Conservation (phyloP, 805 yeast species). For the Cyberlindnera subsufficiens region DNA sequence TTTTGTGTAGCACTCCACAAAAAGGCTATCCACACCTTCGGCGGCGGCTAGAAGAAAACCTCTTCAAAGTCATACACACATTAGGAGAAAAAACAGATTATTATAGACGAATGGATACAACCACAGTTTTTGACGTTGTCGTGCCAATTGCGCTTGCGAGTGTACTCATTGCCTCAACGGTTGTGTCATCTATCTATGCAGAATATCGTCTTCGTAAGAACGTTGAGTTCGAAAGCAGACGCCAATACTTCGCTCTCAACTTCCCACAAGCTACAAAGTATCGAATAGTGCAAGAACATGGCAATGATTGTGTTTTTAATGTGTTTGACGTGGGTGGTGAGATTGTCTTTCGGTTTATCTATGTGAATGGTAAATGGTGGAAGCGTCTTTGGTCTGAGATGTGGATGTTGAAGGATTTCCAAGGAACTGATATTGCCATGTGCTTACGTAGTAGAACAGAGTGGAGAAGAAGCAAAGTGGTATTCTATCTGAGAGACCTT, state of each 20-base stretch:
- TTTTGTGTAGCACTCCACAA: no score
- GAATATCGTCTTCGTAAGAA: background rate
- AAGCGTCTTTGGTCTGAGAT: background rate
- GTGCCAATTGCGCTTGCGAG: no score
- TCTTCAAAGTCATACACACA: no score
- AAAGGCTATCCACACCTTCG: no score
- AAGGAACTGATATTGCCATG: background rate
- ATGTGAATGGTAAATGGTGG: background rate
- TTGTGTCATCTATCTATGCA: background rate
- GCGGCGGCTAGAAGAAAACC: no score
- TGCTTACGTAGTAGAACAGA: background rate
- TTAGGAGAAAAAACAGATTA: no score
- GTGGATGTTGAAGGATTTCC: background rate
- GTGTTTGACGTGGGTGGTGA: background rate
- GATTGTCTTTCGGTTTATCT: background rate
- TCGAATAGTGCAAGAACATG: background rate
- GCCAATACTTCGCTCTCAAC: slow-evolving; percentile 1
- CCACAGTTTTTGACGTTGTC: no score
- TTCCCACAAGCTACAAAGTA: background rate
- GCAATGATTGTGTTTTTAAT: background rate
- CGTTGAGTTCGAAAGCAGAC: slow-evolving; percentile 1
- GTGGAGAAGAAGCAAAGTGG: background rate
- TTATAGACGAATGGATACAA: no score
- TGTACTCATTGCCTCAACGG: no score
- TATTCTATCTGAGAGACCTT: background rate